These are phyloP conservation scores for Pulchroboletus neoregius DNA, from an alignment of 1,284 basidiomycete species.

Conservation along the genomic window DNA sequence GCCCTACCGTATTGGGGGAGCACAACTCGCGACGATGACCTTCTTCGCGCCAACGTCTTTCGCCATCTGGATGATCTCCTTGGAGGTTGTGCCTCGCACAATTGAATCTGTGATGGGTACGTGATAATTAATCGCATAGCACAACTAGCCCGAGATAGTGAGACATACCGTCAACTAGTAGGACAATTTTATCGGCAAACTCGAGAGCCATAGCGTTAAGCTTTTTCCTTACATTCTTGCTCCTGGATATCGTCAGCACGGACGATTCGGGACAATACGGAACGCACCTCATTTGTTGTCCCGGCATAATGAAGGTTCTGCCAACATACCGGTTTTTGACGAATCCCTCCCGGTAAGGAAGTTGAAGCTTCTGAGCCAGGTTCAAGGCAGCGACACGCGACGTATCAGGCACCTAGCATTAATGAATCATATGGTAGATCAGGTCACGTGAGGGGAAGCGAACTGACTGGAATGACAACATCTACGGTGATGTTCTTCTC, in stretches of 20 bases:
- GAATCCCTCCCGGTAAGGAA: conserved; percentile 98
- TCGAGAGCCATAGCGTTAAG: conserved; percentile 99
- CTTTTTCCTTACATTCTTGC: conserved; percentile 94
- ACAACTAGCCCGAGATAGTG: neutral
- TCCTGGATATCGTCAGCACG: conserved; percentile 42
- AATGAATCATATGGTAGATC: conserved; percentile 6
- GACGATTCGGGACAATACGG: neutral
- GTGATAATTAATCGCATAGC: neutral
- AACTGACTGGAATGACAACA: conserved; percentile 90
- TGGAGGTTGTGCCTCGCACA: conserved; percentile 97
- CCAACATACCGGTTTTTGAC: conserved; percentile 99
- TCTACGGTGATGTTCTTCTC: conserved; percentile 74
- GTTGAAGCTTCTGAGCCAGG: conserved; percentile 82
- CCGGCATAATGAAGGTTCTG: conserved; percentile 99
- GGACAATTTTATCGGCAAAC: conserved; percentile 88
- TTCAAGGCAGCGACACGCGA: conserved; percentile 95
- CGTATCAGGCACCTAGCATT: conserved; percentile 83
- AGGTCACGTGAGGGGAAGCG: conserved; percentile 1
- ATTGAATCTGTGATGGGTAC: conserved; percentile 74
- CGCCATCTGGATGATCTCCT: conserved; percentile 99
- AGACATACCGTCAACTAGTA: conserved; percentile 87
- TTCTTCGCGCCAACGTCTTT: conserved; percentile 98
- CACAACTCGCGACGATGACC: conserved; percentile 95
- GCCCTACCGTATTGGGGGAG: conserved; percentile 84
- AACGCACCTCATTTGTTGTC: conserved; percentile 80